Base-by-base conservation (phyloP, 1,139 yeast genomes). In the Insectozyma bohioensis region DNA sequence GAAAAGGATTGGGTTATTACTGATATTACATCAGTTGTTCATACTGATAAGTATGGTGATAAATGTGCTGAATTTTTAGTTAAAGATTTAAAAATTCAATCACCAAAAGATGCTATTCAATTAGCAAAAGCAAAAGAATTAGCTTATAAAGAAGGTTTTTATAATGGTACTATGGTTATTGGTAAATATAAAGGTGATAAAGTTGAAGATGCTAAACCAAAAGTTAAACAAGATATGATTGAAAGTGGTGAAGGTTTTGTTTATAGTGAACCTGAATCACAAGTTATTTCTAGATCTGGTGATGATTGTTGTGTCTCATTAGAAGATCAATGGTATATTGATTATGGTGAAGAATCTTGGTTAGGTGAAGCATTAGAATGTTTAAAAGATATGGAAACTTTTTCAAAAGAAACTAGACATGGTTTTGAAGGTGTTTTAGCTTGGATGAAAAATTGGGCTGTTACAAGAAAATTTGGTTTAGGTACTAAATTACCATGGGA, bases 381-480 rank as follows among this genome's bases (percentile, higher is more conserved):
- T 58, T 75, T 94, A 47, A 72, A 70, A 28, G 57, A 63, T 45
- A 81, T 94, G 94, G 78, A 85, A 61, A 77, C 94, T 13, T 92
- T 76, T 68, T 72, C 83, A 34, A 71, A 81, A 37, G 98, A 92
- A 68, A 86, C 95, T 34, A 78, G 85, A 56, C 80, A 92, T 54
- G 96, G 95, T 6, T 90, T 92, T 53, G 96, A 90, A 63, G 92
- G 90, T 62, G 95, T 86, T 38, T 73, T 94, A 48, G 95, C 84
- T 47, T 94, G 99, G 99, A 78, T 94, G 56, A 86, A 85, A 67
- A 90, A 88, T 68, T 94, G 99, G 99, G 98, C 99, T 34, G 86
- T 94, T 42, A 86, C 95, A 40, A 85, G 98, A 73, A 83, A 95
- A 43, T 94, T 86, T 51, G 99, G 98, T 58, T 75, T 94, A 48